These are phyloP conservation scores for Dysphania ambrosioides DNA, from an alignment of 148 eudicot genomes.

Conservation along the genomic window DNA sequence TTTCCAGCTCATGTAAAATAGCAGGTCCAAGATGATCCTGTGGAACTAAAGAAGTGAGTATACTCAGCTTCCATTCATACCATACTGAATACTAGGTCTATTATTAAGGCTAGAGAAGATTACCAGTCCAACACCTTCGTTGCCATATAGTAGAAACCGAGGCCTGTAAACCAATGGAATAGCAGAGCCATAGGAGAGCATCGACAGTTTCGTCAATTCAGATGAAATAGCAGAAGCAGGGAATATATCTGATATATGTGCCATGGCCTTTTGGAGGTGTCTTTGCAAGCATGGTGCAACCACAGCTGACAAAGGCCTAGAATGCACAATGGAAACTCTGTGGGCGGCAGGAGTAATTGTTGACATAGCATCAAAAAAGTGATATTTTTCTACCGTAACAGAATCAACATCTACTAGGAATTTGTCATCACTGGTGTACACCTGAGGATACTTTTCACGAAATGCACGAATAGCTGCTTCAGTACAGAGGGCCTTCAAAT, in stretches of 20 bases:
- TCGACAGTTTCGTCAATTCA: constrained; percentile 64
- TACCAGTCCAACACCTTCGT: constrained; percentile 93
- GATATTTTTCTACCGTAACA: constrained; percentile 75
- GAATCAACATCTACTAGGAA: constrained; percentile 93
- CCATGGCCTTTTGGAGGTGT: constrained; percentile 70
- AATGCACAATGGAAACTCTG: constrained; percentile 95
- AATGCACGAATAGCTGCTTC: constrained; percentile 99
- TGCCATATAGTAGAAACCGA: constrained; percentile 74
- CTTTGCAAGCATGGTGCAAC: constrained; percentile 84
- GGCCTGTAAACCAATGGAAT: constrained; percentile 93
- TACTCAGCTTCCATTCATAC: constrained; percentile 28
- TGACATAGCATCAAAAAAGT: constrained; percentile 92
- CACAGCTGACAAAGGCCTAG: constrained; percentile 87
- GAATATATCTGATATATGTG: constrained; percentile 69
- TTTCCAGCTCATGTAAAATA: constrained; percentile 91
- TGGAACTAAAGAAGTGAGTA: constrained; percentile 44
- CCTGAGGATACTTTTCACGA: constrained; percentile 98
- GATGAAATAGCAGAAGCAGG: constrained; percentile 68
- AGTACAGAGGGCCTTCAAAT: constrained; percentile 93
- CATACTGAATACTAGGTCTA: constrained; percentile 3
- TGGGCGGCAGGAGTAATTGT: constrained; percentile 99
- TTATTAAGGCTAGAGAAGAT: constrained; percentile 20
- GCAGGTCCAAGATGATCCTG: constrained; percentile 99
- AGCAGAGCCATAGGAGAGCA: constrained; percentile 83
- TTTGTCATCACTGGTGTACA: constrained; percentile 97